Conservation (phyloP, 1,139 yeast genomes). For the Yamadazyma atmosphaerica region DNA sequence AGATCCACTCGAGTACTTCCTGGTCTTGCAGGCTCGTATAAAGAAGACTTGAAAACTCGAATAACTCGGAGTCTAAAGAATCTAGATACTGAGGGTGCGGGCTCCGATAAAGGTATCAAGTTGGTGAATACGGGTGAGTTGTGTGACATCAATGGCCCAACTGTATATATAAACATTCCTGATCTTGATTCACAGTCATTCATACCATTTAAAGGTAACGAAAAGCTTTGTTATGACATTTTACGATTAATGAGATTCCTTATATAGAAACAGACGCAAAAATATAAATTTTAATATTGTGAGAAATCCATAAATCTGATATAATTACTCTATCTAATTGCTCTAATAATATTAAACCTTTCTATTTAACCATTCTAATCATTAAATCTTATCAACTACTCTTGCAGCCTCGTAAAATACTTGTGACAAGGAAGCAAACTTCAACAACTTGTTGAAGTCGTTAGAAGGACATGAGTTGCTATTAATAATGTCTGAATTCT, state of each 20-base stretch:
- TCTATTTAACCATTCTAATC: too few species aligned
- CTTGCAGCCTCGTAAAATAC: conserved; percentile 21
- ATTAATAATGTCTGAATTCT: conserved; percentile 6
- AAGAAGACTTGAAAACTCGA: conserved; percentile 6
- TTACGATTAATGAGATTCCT: conserved; percentile 14
- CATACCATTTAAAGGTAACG: conserved; percentile 9
- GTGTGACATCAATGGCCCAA: conserved; percentile 2
- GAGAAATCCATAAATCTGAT: too few species aligned
- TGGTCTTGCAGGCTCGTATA: conserved; percentile 6
- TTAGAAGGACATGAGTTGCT: conserved; percentile 11
- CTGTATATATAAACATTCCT: conserved; percentile 10
- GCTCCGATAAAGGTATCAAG: conserved; percentile 6
- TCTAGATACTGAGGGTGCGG: not conserved
- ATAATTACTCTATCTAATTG: too few species aligned
- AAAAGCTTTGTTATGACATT: conserved; percentile 11
- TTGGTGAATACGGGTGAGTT: conserved; percentile 9
- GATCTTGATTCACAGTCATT: conserved; percentile 6
- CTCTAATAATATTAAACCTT: too few species aligned
- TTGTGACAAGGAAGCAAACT: conserved; percentile 23
- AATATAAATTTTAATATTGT: too few species aligned
- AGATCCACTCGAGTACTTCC: not conserved
- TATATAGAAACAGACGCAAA: conserved; percentile 8
- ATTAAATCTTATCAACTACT: conserved; percentile 17
- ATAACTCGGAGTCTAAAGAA: conserved; percentile 6
- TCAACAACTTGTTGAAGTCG: conserved; percentile 15